Evolutionary conservation across 1,284 basidiomycete genomes (phyloP).

Genomic region (Ceratobasidium sp.): DNA sequence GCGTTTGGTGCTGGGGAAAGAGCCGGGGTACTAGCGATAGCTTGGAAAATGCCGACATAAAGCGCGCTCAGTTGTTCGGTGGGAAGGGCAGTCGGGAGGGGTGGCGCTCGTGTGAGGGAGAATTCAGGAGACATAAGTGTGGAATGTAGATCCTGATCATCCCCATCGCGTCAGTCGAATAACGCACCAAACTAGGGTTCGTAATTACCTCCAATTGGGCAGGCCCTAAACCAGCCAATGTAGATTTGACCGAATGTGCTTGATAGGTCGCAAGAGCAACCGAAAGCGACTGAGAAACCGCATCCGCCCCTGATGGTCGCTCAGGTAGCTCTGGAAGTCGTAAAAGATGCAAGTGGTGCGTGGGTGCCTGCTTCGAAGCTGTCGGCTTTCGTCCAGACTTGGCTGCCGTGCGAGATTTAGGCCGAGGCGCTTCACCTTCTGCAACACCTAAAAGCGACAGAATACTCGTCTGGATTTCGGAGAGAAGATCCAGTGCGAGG

Average conservation of each 20-base stretch:
- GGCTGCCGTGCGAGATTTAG: conserved; percentile 8
- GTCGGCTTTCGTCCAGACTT: neutral
- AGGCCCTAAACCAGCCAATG: conserved; percentile 10
- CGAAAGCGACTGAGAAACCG: conserved; percentile 3
- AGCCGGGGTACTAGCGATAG: conserved; percentile 12
- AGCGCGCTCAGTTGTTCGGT: conserved; percentile 20
- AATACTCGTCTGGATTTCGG: neutral
- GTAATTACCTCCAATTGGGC: conserved; percentile 14
- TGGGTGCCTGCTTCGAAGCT: neutral
- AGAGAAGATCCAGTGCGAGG: conserved; percentile 52
- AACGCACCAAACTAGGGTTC: neutral
- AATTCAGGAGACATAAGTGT: conserved; percentile 16
- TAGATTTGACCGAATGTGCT: conserved; percentile 18
- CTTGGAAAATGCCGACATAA: conserved; percentile 20
- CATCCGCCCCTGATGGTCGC: neutral
- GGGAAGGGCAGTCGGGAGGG: conserved; percentile 1
- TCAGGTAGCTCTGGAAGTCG: conserved; percentile 14
- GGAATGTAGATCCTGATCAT: conserved; percentile 9
- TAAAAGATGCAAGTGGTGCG: neutral
- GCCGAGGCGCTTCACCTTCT: neutral
- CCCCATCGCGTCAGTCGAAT: neutral
- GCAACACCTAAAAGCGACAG: neutral
- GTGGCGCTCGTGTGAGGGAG: conserved; percentile 17
- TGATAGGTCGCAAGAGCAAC: conserved; percentile 29
- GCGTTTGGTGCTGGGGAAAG: conserved; percentile 1